Base-by-base conservation (phyloP, 805 yeast genomes). In the Cyberlindnera galapagoensis region DNA sequence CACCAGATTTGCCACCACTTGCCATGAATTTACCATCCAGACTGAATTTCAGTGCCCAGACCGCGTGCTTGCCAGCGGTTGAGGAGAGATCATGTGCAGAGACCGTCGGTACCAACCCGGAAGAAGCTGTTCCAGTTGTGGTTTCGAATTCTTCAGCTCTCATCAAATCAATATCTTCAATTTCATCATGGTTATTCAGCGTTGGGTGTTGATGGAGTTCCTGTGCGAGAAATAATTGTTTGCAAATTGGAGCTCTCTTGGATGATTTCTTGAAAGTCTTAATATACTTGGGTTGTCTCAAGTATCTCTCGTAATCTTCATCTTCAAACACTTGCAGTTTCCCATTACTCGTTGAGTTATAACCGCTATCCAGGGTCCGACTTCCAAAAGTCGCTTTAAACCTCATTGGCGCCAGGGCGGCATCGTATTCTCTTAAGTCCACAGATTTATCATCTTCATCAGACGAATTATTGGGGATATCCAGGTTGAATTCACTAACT, bases 11-110 rank as follows among this genome's bases (percentile, higher is more conserved):
- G 13, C 95, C 94, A 0, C 90, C 95, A 2, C 82, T 72, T 0
- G 95, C 95, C 46, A 88, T 56, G 52, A 68, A 85, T 54, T 74
- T 77, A 9, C 97, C 97, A 57, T 88, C 94, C 9, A 56, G 56
- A 36, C 83, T 76, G 56, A 88, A 88, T 46, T 74, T 71, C 62
- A 81, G 62, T 8, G 74, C 71, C 71, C 87, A 84, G n/a, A 83
- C 66, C 10, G 92, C 82, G 27, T 46, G 36, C 23, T 42, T 35
- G 18, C 34, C 34, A 12, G 27, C 28, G n/a, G n/a, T n/a, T n/a
- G n/a, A n/a, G n/a, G n/a, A n/a, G n/a, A n/a, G n/a, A n/a, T n/a
- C n/a, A n/a, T 16, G 20, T 11, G 11, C 10, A 10, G 3, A 17
- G 10, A 19, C 23, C 23, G 11, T 19, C 14, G 6, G 23, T 13